Evolutionary conservation across 805 yeast genomes (phyloP), one percentile per base, ranked within the genome.

Genomic region (Komagataella phaffii): DNA sequence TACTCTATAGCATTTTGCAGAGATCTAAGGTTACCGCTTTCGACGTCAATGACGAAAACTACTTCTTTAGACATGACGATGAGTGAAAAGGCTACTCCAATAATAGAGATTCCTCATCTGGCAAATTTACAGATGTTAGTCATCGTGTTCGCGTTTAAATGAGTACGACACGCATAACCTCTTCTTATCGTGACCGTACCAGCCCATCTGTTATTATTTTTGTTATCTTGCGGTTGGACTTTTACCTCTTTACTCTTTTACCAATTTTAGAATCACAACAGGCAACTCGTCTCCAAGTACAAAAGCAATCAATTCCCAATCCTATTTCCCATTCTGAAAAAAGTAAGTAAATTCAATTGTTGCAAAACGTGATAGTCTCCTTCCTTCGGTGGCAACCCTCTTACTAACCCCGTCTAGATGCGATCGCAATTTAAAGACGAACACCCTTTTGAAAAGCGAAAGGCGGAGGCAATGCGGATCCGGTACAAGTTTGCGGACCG

Each of bases 341-440:
- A 30, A 30, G 40, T 30, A 30, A 30, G 40, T 30, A 2, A 8
- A 30, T 30, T 8, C n/a, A 6, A 10, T 30, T 30, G 4, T 2
- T 14, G 40, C 14, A 21, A 30, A 14, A 14, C 40, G 40, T 30
- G 6, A 30, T 30, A 30, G 40, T 10, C 40, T 30, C 40, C 5
- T 30, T 4, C 40, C 10, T 30, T 10, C n/a, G 40, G 40, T 30
- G 40, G 40, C 40, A 30, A 30, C 40, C 40, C 8, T 30, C 40
- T 30, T 30, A 30, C 40, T 30, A 30, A 30, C 40, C 40, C 40
- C 40, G 14, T 30, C 5, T 30, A 30, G 40, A 87, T 88, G 96
- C 85, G 93, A 72, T 88, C 95, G 52, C 90, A 87, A 74, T 88
- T 88, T 69, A 88, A 88, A 72, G 95, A 88, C 79, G 97, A 93